Evolutionary conservation across 768 basidiomycete species (phyloP).

Genomic region (Inosperma sp.): DNA sequence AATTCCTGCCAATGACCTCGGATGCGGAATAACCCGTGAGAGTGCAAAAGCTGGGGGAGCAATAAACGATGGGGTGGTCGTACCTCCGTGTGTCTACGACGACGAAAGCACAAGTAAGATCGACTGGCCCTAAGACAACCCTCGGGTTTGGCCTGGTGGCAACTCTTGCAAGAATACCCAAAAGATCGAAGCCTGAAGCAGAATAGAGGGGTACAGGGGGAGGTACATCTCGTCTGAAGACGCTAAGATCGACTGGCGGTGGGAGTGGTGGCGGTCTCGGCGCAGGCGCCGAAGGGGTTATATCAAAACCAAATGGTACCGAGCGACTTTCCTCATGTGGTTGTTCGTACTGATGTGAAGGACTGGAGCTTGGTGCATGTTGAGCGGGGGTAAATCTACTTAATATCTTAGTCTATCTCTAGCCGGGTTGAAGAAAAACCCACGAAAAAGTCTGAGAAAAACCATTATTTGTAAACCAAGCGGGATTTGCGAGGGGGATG

Average conservation of each 20-base stretch:
- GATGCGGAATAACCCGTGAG: conserved; percentile 70
- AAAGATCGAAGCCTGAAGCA: conserved; percentile 83
- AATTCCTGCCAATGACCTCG: conserved; percentile 87
- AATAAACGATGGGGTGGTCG: conserved; percentile 89
- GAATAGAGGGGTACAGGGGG: conserved; percentile 68
- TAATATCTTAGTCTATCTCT: not conserved
- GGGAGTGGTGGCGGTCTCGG: not conserved
- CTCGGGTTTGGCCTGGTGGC: conserved; percentile 67
- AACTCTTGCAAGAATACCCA: conserved; percentile 77
- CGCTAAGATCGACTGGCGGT: conserved; percentile 10
- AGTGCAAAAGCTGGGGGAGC: conserved; percentile 74
- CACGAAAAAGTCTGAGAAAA: conserved; percentile 23
- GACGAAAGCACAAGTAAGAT: conserved; percentile 87
- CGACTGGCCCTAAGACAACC: conserved; percentile 83
- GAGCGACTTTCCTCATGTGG: conserved; percentile 3
- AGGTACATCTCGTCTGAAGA: conserved; percentile 4
- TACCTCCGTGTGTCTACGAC: conserved; percentile 79
- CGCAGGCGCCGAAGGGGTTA: not conserved
- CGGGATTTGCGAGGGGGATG: conserved; percentile 42
- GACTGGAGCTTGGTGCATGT: not conserved
- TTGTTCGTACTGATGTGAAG: not conserved
- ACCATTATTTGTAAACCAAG: conserved; percentile 51
- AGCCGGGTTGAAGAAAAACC: not conserved
- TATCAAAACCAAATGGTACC: conserved; percentile 25
- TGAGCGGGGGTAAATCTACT: not conserved